Evolutionary conservation across 2,329 filamentous ascomycete genomes (phyloP), one percentile per base, ranked within the genome.

Genomic region (Trichophyton rubrum): DNA sequence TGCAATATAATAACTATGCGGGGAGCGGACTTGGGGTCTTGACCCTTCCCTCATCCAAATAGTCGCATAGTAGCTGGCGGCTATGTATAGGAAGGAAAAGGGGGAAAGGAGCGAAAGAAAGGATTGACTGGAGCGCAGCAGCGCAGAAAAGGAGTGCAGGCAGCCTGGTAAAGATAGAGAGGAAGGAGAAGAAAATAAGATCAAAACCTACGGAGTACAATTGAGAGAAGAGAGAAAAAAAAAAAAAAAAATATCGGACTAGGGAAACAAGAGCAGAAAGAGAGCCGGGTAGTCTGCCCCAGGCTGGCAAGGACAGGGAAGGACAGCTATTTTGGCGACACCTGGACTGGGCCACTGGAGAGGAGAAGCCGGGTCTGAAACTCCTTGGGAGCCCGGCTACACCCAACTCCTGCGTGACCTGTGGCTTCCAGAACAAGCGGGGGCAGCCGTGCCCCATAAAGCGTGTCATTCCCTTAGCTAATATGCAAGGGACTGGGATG

Each of bases 231-330:
- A 24, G 30, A 20, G 33, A 58, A 35, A 30, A 55, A 38, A n/a
- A n/a, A n/a, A n/a, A n/a, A n/a, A n/a, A n/a, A n/a, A n/a, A n/a
- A n/a, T n/a, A 15, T 49, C 62, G 51, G 56, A 49, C 35, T 30
- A 57, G 49, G 57, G 33, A 58, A 61, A 41, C 51, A n/a, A 27
- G 43, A 33, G 40, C 58, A 58, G 51, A 38, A 56, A 58, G 51
- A 51, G 41, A 62, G 63, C 33, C 58, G 56, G 47, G 38, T 24
- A 17, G 43, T 59, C n/a, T 59, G 40, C 30, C 41, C 27, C 27
- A 22, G 57, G n/a, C 41, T 22, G 43, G 8, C 40, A n/a, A 33
- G 57, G 57, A 59, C 35, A 43, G 40, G 40, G 55, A 57, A 41
- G 9, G 55, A 22, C 15, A 41, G 55, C 40, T 41, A 57, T 57